Evolutionary conservation across 345 rosid species (phyloP).

Genomic region (Eucalyptus caleyi): DNA sequence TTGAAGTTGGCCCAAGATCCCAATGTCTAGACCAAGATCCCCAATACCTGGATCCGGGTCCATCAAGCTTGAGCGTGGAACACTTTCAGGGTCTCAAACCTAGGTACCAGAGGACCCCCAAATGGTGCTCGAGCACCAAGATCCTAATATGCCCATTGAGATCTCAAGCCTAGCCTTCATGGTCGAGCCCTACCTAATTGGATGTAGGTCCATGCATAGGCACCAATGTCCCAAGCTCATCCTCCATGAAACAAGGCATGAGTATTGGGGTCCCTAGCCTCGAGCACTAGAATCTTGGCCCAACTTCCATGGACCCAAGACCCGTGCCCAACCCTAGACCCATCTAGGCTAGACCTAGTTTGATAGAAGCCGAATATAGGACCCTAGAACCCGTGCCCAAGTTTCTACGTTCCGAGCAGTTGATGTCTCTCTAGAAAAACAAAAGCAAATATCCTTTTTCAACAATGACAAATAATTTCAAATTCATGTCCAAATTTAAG

Average conservation of each 20-base stretch:
- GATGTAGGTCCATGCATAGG: background rate
- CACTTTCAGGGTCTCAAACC: background rate
- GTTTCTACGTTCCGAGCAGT: rapidly evolving
- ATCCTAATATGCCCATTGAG: background rate
- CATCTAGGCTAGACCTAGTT: background rate
- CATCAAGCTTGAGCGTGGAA: background rate
- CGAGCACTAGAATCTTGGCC: rapidly evolving
- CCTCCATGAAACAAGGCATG: background rate
- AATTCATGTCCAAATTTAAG: too few relatives aligned
- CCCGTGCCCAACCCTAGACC: background rate
- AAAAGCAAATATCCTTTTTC: too few relatives aligned
- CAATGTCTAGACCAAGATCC: background rate
- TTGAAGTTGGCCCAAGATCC: background rate
- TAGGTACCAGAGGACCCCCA: rapidly evolving
- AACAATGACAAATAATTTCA: too few relatives aligned
- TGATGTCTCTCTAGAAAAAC: background rate
- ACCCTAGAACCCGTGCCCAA: rapidly evolving
- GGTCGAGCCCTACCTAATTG: background rate
- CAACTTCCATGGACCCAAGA: background rate
- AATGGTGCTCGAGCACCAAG: background rate
- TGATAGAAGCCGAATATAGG: rapidly evolving
- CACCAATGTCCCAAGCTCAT: background rate
- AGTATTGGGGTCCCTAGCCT: rapidly evolving
- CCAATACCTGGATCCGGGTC: rapidly evolving
- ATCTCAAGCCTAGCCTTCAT: background rate